Evolutionary conservation across 768 basidiomycete species (phyloP).

Genomic region (Sarcodon sp.): DNA sequence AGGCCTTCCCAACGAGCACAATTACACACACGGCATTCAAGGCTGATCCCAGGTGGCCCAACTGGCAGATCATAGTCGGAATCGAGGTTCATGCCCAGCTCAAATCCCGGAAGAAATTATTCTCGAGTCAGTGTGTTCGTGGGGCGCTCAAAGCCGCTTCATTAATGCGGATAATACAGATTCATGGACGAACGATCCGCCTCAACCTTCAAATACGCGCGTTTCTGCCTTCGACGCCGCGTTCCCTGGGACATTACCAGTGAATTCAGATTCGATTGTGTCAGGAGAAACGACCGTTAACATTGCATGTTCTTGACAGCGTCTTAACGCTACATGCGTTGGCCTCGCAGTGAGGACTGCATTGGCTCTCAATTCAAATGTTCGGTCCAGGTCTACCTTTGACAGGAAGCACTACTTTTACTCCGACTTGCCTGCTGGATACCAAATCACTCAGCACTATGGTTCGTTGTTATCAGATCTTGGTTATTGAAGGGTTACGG

Average conservation of each 20-base stretch:
- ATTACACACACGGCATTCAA: background rate
- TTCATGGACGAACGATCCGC: constrained; percentile 25
- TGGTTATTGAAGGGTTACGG: constrained; percentile 3
- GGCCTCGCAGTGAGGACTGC: constrained; percentile 74
- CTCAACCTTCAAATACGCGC: constrained; percentile 55
- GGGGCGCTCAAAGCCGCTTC: background rate
- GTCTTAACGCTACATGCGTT: constrained; percentile 55
- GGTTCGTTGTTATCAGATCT: constrained; percentile 25
- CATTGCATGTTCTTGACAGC: constrained; percentile 19
- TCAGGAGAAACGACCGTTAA: constrained; percentile 2
- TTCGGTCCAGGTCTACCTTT: constrained; percentile 69
- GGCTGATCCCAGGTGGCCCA: constrained; percentile 47
- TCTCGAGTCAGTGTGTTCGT: constrained; percentile 43
- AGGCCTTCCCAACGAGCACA: too few relatives aligned
- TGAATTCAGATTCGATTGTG: constrained; percentile 22
- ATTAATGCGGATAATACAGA: constrained; percentile 15
- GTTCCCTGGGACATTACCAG: constrained; percentile 88
- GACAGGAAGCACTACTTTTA: constrained; percentile 99
- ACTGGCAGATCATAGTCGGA: constrained; percentile 85
- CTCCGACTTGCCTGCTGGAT: constrained; percentile 85
- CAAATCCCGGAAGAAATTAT: constrained; percentile 77
- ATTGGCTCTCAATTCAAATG: constrained; percentile 52
- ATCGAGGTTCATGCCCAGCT: constrained; percentile 96
- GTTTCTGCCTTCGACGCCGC: constrained; percentile 79
- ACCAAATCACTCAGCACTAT: constrained; percentile 96